phyloP scores from a whole-genome alignment of 2,329 filamentous ascomycete species.

The Coniochaeta sp. region DNA sequence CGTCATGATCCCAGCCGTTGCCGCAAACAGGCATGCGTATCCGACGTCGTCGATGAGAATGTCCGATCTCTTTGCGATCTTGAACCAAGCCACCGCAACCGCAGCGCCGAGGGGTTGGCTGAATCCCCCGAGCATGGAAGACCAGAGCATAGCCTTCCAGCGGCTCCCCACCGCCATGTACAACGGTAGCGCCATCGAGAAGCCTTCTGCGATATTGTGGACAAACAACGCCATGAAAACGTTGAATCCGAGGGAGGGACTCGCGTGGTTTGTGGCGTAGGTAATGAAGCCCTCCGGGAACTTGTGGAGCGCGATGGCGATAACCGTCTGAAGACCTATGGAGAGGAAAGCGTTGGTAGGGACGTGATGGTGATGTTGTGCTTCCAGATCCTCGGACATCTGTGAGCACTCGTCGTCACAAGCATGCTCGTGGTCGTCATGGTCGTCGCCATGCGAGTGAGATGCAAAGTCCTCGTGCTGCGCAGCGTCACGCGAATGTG shows the following conservation, averaged over 20 bases:
- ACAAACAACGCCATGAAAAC: conserved; percentile 96
- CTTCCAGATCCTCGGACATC: conserved; percentile 34
- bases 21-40: conserved; percentile 78
- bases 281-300: conserved; percentile 84
- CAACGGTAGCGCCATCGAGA: conserved; percentile 84
- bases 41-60: conserved; percentile 45
- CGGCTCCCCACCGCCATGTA: conserved; percentile 85
- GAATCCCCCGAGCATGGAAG: conserved; percentile 73
- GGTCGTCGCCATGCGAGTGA: conserved; percentile 13
- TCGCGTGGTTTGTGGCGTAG: conserved; percentile 95
- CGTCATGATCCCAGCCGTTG: conserved; percentile 91
- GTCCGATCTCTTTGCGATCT: conserved; percentile 49
- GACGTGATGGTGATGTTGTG: conserved; percentile 84
- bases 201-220: conserved; percentile 97
- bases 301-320: conserved; percentile 94
- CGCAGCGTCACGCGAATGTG: conserved; percentile 30
- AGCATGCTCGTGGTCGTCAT: conserved; percentile 6
- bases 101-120: conserved; percentile 82
- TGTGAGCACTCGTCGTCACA: conserved; percentile 16
- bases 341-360: conserved; percentile 88
- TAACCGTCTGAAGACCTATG: conserved; percentile 90
- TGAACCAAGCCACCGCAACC: conserved; percentile 81
- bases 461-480: conserved; percentile 13
- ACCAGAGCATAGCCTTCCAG: conserved; percentile 75
- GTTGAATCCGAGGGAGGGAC: conserved; percentile 76